Evolutionary conservation across 805 yeast genomes (phyloP).

Genomic region (Candida broadrunensis): DNA sequence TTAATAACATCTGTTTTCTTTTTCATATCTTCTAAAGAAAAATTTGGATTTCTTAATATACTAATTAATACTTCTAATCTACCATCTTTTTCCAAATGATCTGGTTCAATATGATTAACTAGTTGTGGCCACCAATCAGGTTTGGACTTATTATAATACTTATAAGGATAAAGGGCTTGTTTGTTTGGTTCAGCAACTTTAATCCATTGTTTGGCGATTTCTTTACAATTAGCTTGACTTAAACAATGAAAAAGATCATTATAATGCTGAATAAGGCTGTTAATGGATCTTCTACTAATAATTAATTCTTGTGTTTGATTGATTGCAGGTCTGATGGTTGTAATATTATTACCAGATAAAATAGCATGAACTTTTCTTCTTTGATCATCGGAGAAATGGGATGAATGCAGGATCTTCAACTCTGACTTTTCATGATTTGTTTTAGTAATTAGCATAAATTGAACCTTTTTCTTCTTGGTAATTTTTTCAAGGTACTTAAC

Average conservation of each 20-base stretch:
- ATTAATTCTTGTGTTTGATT: background rate
- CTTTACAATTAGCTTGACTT: slow-evolving; percentile 45
- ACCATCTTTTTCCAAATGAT: slow-evolving; percentile 61
- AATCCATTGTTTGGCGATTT: slow-evolving; percentile 67
- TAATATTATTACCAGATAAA: slow-evolving; percentile 1
- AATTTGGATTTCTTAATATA: slow-evolving; percentile 24
- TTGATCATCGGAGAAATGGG: slow-evolving; percentile 2
- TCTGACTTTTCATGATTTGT: slow-evolving; percentile 1
- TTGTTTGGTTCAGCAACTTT: slow-evolving; percentile 62
- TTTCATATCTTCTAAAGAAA: slow-evolving; percentile 10
- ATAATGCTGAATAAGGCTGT: slow-evolving; percentile 12
- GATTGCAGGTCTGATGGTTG: slow-evolving; percentile 5
- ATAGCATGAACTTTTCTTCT: slow-evolving; percentile 1
- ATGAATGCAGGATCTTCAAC: slow-evolving; percentile 1
- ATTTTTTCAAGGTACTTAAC: background rate
- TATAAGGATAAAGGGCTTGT: slow-evolving; percentile 63
- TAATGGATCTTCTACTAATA: background rate
- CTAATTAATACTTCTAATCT: slow-evolving; percentile 48
- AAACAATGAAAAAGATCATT: slow-evolving; percentile 13
- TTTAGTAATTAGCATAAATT: slow-evolving; percentile 4
- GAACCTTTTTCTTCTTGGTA: background rate
- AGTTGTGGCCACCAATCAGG: slow-evolving; percentile 73
- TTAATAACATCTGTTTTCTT: slow-evolving; percentile 7
- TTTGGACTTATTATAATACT: slow-evolving; percentile 40
- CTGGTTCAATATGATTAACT: slow-evolving; percentile 68